Evolutionary conservation across 202 grass and related monocot genomes (phyloP), one percentile per base, ranked within the genome.

Genomic region (Zoysia matrella): DNA sequence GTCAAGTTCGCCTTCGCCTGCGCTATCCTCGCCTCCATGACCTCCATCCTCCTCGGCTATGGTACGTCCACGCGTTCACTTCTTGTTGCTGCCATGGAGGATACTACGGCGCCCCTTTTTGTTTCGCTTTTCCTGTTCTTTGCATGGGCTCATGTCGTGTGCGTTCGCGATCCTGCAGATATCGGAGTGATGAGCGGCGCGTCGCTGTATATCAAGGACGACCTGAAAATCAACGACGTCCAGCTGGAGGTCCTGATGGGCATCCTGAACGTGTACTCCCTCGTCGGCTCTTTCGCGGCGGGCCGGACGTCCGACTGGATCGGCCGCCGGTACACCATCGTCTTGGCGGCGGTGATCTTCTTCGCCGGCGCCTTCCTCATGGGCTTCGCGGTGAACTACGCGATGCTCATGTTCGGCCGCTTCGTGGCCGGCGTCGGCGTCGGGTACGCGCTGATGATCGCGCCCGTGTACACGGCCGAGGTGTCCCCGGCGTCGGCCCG

Each of bases 381-480:
- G 83, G 75, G 85, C 6, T 15, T 82, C 52, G 78, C 88, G 0
- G 65, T 65, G 1, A 67, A 75, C 71, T 93, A 90, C 65, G 75
- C 40, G 57, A 83, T 73, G 73, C 85, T 90, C 52, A 90, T 93
- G 82, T 55, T n/a, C 3, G 91, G 88, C 10, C 77, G 88, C 66
- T 90, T 89, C 67, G 82, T 93, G 40, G 67, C 82, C 6, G 88
- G 88, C 16, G 50, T 86, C 10, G 92, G 89, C 1, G 85, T 92
- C 1, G 87, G 92, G 3, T 94, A 86, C 70, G 92, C 84, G 9
- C 54, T 90, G 7, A 92, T 94, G 92, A 87, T 94, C n/a, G 92
- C 85, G 22, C 92, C 92, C 3, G 82, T 92, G 48, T 92, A 92
- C 84, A 91, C 89, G 5, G 84, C 92, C 66, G 90, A 94, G 85